Evolutionary conservation across 179 eudicot genomes (phyloP).

Genomic region (Spinacia oleracea): DNA sequence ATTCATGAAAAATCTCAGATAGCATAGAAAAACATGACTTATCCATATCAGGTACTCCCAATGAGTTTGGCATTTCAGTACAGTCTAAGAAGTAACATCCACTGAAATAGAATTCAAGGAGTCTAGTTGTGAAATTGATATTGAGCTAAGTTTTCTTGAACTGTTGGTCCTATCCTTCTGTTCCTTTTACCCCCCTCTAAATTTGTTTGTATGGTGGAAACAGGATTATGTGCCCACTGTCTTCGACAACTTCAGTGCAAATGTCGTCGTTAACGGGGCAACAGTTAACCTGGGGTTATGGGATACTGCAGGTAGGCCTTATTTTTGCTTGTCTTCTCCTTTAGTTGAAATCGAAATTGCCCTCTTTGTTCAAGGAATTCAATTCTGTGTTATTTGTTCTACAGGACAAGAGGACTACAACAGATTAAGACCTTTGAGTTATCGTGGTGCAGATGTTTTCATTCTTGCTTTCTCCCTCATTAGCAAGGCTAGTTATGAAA

Average conservation of each 20-base stretch:
- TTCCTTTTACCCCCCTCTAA: conserved; percentile 4
- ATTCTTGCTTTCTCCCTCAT: conserved; percentile 48
- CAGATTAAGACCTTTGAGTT: conserved; percentile 52
- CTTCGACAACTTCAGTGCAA: conserved; percentile 51
- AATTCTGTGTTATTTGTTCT: neutral
- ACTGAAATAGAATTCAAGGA: neutral
- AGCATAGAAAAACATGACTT: neutral
- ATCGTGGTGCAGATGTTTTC: conserved; percentile 51
- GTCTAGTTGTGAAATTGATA: neutral
- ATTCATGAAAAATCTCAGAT: too few relatives aligned
- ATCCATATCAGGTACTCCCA: neutral
- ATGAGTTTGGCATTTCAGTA: neutral
- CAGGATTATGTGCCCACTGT: conserved; percentile 54
- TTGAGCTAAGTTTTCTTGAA: neutral
- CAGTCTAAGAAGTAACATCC: neutral
- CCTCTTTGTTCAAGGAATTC: neutral
- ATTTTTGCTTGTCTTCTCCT: neutral
- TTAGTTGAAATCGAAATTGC: neutral
- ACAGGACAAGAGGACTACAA: conserved; percentile 54
- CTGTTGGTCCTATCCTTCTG: neutral
- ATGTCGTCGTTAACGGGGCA: conserved; percentile 50
- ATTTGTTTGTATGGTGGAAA: conserved; percentile 12
- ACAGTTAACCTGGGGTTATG: conserved; percentile 49
- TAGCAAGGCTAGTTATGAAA: conserved; percentile 53
- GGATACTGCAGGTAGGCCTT: conserved; percentile 46